Percentiles rank a stretch among this genome's conserved stretches.
These are phyloP conservation scores for Dacryopinax primogenitus DNA, from an alignment of 768 basidiomycete genomes.

Conservation along the genomic window DNA sequence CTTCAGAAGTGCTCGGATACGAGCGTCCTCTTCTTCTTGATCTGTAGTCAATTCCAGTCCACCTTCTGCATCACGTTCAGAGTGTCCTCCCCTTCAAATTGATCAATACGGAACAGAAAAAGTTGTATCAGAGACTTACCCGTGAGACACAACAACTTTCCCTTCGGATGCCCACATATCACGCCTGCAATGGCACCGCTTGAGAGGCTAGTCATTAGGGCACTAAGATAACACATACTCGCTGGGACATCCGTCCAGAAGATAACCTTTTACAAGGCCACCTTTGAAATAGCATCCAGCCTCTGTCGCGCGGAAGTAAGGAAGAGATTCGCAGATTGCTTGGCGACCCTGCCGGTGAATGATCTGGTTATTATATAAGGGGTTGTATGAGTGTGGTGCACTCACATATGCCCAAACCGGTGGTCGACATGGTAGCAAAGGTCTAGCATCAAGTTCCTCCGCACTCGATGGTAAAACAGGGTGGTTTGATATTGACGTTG, in stretches of 20 bases:
- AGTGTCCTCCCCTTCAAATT: background rate
- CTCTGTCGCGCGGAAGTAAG: background rate
- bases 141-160: background rate
- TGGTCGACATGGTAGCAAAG: background rate
- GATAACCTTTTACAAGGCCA: background rate
- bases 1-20: background rate
- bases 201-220: background rate
- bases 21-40: background rate
- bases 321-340: background rate
- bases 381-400: too few species aligned
- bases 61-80: background rate
- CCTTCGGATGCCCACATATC: slow-evolving; percentile 3
- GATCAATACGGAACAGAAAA: background rate
- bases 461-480: background rate
- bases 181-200: background rate
- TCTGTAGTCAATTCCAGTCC: background rate
- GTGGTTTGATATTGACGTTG: too few species aligned
- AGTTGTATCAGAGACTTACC: background rate
- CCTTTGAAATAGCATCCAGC: background rate
- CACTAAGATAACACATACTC: background rate
- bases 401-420: background rate
- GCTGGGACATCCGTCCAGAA: background rate
- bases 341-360: background rate
- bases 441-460: background rate
- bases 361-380: too few species aligned